These are phyloP conservation scores for Mortierella sp. DNA, from an alignment of 371 early-diverging fungal species.

Conservation along the genomic window DNA sequence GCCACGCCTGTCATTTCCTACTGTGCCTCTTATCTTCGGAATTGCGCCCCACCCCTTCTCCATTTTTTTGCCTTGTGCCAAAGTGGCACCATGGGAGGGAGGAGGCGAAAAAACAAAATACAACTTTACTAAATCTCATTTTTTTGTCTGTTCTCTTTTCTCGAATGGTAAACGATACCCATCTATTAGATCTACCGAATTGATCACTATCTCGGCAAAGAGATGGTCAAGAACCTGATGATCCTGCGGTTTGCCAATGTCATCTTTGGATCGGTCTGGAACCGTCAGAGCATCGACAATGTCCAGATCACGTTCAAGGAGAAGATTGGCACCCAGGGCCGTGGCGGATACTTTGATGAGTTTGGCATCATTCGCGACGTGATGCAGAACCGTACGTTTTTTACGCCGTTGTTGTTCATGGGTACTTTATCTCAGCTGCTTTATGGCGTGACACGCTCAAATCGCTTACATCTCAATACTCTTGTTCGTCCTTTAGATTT, in stretches of 20 bases:
- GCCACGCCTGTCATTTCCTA: background rate
- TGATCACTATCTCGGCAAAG: slow-evolving; percentile 99
- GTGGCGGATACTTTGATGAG: slow-evolving; percentile 99
- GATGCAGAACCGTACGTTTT: slow-evolving; percentile 92
- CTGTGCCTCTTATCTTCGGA: background rate
- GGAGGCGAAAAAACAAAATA: background rate
- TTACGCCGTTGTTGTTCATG: background rate
- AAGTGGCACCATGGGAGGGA: background rate
- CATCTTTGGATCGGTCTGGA: slow-evolving; percentile 94
- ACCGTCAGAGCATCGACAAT: slow-evolving; percentile 89
- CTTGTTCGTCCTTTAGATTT: slow-evolving; percentile 67
- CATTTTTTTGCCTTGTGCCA: background rate
- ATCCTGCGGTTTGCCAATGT: slow-evolving; percentile 95
- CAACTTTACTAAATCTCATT: background rate
- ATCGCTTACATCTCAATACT: no score
- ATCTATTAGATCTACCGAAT: slow-evolving; percentile 91
- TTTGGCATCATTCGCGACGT: slow-evolving; percentile 99
- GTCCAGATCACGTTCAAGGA: slow-evolving; percentile 99
- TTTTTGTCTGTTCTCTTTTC: background rate
- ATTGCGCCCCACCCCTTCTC: slow-evolving; percentile 8
- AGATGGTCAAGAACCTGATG: slow-evolving; percentile 99
- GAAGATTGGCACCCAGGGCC: slow-evolving; percentile 97
- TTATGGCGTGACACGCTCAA: no score
- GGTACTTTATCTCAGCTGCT: background rate
- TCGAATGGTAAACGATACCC: background rate